Base-by-base conservation (phyloP, 2,329 filamentous ascomycete species). In the Colletotrichum truncatum region DNA sequence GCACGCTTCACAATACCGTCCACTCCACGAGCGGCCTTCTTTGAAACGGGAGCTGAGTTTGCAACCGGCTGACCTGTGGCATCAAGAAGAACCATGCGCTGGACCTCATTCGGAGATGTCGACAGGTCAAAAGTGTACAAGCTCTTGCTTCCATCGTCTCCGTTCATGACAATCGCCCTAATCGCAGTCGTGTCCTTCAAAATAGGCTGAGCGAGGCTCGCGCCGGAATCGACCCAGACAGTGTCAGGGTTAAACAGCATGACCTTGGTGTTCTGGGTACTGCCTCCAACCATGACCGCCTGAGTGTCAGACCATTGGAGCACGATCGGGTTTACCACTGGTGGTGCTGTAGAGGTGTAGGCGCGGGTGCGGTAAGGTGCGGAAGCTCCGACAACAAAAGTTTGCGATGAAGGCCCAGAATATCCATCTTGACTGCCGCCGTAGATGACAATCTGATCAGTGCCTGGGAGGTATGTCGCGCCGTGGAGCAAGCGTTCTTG, bases 61-160 rank as follows among this genome's bases (percentile, higher is more conserved):
- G 71, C 79, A 73, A 82, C 86, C 43, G 76, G 84, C 67, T 73
- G 83, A 14, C 91, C 92, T 39, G 84, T 81, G 10, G 84, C 84
- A 67, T 88, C 86, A 49, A 91, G 77, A 12, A 97, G 77, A 16
- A 93, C 85, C 30, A 90, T 87, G 60, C 91, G 88, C 30, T 86
- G 87, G 43, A 97, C 92, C 6, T 82, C 78, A 73, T 97, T 97
- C 3, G 95, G 94, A 0, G 90, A 88, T 9, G 84, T 82, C 12
- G 85, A 85, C 78, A 94, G 86, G 73, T 97, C 89, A 71, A 96
- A 97, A 10, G 89, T 88, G 70, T 94, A 89, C 16, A 98, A 81
- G 38, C 90, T 88, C 74, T 93, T 94, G 77, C 91, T 94, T 26
- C 86, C 89, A 75, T 97, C 93, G 41, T 88, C 85, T 21, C 91